phyloP scores from a whole-genome alignment of 2,329 filamentous ascomycete genomes.

The Fusarium napiforme region DNA sequence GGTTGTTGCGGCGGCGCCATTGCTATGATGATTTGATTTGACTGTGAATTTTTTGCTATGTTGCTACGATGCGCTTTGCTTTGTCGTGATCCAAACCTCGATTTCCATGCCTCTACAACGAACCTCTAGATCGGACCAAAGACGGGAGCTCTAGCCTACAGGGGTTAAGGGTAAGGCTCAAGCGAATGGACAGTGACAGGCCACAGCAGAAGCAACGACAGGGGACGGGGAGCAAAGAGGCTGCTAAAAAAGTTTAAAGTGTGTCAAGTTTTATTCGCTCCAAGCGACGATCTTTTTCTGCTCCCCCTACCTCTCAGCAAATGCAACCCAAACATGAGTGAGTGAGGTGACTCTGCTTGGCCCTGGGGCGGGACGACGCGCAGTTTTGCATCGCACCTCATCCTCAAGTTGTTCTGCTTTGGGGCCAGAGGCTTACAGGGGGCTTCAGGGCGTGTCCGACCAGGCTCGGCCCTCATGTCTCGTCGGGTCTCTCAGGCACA shows the following conservation, averaged over 20 bases:
- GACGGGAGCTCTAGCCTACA: constrained; percentile 35
- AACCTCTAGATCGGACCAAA: constrained; percentile 44
- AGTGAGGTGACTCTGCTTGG: not conserved
- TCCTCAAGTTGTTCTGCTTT: not conserved
- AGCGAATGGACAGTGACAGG: constrained; percentile 6
- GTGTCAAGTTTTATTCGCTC: not conserved
- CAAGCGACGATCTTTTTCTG: not conserved
- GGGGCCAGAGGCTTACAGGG: not conserved
- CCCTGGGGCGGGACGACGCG: constrained; percentile 13
- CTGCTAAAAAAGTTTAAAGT: constrained; percentile 3
- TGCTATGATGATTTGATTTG: constrained; percentile 5
- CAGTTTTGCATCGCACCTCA: not conserved
- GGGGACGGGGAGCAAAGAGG: not conserved
- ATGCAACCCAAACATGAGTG: constrained; percentile 8
- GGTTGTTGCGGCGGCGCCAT: constrained; percentile 5
- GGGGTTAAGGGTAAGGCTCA: constrained; percentile 24
- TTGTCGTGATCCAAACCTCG: constrained; percentile 19
- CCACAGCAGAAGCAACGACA: not conserved
- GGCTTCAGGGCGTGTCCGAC: constrained; percentile 2
- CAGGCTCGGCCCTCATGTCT: not conserved
- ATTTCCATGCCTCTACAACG: constrained; percentile 38
- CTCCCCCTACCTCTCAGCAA: not conserved
- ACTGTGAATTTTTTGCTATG: not conserved
- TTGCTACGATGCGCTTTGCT: constrained; percentile 1
- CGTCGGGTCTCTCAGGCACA: not conserved